Evolutionary conservation across 73 alveolate genomes (phyloP).

Genomic region (Paramecium sonneborni): DNA sequence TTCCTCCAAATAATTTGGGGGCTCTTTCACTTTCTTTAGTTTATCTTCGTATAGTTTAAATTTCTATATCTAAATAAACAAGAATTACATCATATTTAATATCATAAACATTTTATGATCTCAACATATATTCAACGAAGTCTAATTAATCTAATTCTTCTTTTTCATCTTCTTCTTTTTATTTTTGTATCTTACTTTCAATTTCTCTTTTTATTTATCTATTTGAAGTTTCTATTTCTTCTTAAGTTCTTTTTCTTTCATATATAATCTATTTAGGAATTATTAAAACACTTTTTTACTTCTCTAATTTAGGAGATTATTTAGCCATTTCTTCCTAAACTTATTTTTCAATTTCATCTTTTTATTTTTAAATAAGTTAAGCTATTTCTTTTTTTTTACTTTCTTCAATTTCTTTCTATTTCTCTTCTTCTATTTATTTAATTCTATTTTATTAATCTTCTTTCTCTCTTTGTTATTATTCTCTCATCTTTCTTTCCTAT

Average conservation of each 20-base stretch:
- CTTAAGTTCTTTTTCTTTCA: neutral
- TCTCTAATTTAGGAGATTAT: neutral
- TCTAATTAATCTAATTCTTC: neutral
- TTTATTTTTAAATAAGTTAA: neutral
- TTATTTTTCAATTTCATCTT: neutral
- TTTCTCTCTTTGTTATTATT: neutral
- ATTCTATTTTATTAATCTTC: neutral
- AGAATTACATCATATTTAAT: neutral
- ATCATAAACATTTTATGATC: neutral
- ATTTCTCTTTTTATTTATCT: neutral
- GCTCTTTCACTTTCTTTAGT: neutral
- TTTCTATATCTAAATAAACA: neutral
- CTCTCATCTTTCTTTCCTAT: neutral
- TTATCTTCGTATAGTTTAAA: neutral
- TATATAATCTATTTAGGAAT: neutral
- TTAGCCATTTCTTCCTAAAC: neutral
- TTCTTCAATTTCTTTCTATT: neutral
- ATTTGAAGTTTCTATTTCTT: slow-evolving; percentile 1
- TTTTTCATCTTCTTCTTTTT: slow-evolving; percentile 11
- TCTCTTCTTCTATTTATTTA: neutral
- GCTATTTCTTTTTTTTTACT: neutral
- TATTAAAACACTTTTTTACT: neutral
- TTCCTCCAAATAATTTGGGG: neutral
- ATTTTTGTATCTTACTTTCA: neutral
- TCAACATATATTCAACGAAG: neutral